These are phyloP conservation scores for Platanthera zijinensis DNA, from an alignment of 106 monocot genomes.

Conservation along the genomic window DNA sequence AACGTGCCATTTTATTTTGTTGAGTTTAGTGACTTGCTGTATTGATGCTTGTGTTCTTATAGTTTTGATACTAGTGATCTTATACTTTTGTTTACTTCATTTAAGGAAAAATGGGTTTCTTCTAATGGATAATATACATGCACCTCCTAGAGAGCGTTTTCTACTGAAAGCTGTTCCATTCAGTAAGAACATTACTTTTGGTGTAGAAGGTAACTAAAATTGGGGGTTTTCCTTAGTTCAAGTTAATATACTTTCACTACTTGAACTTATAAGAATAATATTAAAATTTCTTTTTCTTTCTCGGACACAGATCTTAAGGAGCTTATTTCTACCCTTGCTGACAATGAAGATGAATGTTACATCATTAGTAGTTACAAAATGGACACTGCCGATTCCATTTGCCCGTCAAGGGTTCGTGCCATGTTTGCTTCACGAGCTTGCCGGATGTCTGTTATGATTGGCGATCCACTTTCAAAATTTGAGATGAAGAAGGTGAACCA, in stretches of 20 bases:
- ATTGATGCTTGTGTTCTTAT: not conserved
- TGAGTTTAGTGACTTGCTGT: not conserved
- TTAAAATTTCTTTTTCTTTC: not conserved
- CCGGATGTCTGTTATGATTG: slow-evolving; percentile 73
- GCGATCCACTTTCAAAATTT: slow-evolving; percentile 73
- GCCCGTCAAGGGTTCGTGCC: slow-evolving; percentile 87
- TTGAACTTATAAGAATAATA: not conserved
- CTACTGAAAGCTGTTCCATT: slow-evolving; percentile 85
- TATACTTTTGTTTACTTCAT: slow-evolving; percentile 14
- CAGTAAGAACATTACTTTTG: slow-evolving; percentile 93
- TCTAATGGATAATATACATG: slow-evolving; percentile 67
- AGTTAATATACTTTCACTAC: not conserved
- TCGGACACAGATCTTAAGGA: slow-evolving; percentile 76
- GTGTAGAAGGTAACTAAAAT: slow-evolving; percentile 57
- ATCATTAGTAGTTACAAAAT: slow-evolving; percentile 71
- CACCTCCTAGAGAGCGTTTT: slow-evolving; percentile 69
- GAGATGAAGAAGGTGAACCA: slow-evolving; percentile 84
- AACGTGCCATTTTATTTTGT: no score
- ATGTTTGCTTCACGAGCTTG: slow-evolving; percentile 99
- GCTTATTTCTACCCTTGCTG: slow-evolving; percentile 74
- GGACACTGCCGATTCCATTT: slow-evolving; percentile 82
- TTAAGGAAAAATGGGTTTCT: slow-evolving; percentile 91
- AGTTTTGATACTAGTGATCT: not conserved
- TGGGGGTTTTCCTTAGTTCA: not conserved
- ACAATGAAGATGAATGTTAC: slow-evolving; percentile 74